Percentiles rank a stretch among this genome's conserved stretches.
phyloP scores from a whole-genome alignment of 1,284 basidiomycete genomes.

The Pseudozyma sp. region DNA sequence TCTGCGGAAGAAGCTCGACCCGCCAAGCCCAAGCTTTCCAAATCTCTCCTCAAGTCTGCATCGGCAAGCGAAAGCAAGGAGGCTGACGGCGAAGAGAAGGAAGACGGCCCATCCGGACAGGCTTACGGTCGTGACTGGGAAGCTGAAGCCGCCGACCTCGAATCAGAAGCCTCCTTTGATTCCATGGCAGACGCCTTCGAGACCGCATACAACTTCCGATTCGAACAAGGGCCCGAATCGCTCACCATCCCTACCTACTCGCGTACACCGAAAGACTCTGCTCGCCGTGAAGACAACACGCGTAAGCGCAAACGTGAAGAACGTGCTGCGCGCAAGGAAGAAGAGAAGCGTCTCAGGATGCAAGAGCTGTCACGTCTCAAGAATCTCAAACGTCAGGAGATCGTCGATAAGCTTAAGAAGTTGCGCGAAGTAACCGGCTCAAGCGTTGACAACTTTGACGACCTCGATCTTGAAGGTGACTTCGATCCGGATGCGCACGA shows the following conservation, averaged over 20 bases:
- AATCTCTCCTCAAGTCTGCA: conserved; percentile 25
- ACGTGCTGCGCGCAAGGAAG: conserved; percentile 60
- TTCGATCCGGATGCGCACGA: conserved; percentile 68
- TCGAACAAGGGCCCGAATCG: conserved; percentile 61
- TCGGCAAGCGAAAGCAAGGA: conserved; percentile 7
- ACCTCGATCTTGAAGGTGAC: conserved; percentile 62
- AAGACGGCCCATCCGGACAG: background rate
- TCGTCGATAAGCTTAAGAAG: conserved; percentile 63
- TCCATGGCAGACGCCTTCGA: conserved; percentile 67
- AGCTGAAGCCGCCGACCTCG: conserved; percentile 66
- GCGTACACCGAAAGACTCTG: conserved; percentile 57
- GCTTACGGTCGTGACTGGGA: conserved; percentile 62
- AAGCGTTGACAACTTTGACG: conserved; percentile 51
- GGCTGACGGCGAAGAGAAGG: background rate
- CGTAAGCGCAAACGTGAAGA: conserved; percentile 65
- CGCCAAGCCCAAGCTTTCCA: conserved; percentile 37
- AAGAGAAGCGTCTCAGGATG: conserved; percentile 64
- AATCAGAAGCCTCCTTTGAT: conserved; percentile 65
- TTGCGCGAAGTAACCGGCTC: conserved; percentile 62
- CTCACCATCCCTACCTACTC: conserved; percentile 62
- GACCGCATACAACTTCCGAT: conserved; percentile 68
- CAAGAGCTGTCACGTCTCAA: conserved; percentile 60
- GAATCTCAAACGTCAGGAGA: conserved; percentile 61
- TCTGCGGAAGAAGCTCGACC: conserved; percentile 36
- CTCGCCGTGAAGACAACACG: conserved; percentile 61